A percentile compares a stretch with the other conserved stretches of the same genome.
Evolutionary conservation across 345 rosid species (phyloP).

Genomic region (Limnanthes douglasii): DNA sequence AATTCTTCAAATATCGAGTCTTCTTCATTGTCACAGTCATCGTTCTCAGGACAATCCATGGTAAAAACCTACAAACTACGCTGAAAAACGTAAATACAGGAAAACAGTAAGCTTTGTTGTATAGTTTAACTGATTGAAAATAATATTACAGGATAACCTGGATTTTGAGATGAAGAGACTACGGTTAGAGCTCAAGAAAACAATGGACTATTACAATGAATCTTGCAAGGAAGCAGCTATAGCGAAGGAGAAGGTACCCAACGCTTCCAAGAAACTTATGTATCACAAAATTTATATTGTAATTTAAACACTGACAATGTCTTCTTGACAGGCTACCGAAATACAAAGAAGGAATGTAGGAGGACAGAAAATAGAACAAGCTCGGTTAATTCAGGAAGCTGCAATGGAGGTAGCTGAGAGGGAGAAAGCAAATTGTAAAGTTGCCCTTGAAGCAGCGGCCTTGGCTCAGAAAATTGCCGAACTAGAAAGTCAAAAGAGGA

Average conservation of each 20-base stretch:
- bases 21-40: slow-evolving; percentile 8
- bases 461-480: slow-evolving; percentile 11
- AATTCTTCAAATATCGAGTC: slow-evolving; percentile 10
- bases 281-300: background rate
- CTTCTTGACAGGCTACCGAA: slow-evolving; percentile 12
- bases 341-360: slow-evolving; percentile 10
- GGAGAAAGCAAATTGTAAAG: slow-evolving; percentile 16
- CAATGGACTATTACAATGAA: slow-evolving; percentile 19
- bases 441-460: slow-evolving; percentile 14
- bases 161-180: slow-evolving; percentile 25
- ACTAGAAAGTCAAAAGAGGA: slow-evolving; percentile 15
- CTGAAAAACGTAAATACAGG: slow-evolving; percentile 9
- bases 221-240: slow-evolving; percentile 16
- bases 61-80: slow-evolving; percentile 4
- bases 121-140: background rate
- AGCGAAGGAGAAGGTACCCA: slow-evolving; percentile 14
- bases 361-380: slow-evolving; percentile 11
- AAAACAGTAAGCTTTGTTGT: background rate
- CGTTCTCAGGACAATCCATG: slow-evolving; percentile 13
- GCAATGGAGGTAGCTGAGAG: slow-evolving; percentile 15
- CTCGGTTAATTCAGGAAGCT: slow-evolving; percentile 14
- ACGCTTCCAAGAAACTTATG: background rate
- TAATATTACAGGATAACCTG: slow-evolving; percentile 14
- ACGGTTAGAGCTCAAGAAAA: slow-evolving; percentile 15
- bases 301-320: no score